Evolutionary conservation across 805 yeast genomes (phyloP), one percentile per base, ranked within the genome.

Genomic region (Candida quercuum): DNA sequence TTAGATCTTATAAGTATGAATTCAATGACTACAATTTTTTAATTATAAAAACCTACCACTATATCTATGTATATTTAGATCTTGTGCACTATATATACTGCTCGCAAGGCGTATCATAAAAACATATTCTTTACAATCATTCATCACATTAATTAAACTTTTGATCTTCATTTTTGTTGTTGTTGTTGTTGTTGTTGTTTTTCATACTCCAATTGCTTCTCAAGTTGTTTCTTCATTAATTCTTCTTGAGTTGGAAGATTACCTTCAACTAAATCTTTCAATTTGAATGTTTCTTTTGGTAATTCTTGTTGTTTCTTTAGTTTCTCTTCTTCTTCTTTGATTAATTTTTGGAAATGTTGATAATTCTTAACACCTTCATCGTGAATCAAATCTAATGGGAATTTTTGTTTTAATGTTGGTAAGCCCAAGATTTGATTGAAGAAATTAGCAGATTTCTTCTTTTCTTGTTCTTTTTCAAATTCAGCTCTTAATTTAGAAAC

Each of bases 301-400:
- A 85, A 71, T 56, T 86, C 76, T 63, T 85, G 84, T 57, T 81
- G 77, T 54, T 80, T 81, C 42, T 69, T 61, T 46, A 67, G 55
- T 48, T 67, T 67, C 46, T 72, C 76, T 48, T 79, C 87, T 63
- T 91, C 94, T 67, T 89, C 96, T 54, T 82, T 86, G 51, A 88
- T 72, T 53, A 86, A 69, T 62, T 83, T 78, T 65, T 80, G 79
- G 78, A 87, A 84, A 50, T 79, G 78, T 52, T 81, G 79, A 61
- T 87, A 91, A 60, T 86, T 87, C 66, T 78, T 76, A 63, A 87
- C 95, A 51, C 96, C 96, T 58, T 86, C 91, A 58, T 87, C 94
- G 59, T 97, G 83, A 48, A 89, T 79, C 39, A 78, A 59, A 63
- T 91, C 99, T 59, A 88, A 73, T 22, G 96, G 96, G 52, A 67